Evolutionary conservation across 768 basidiomycete species (phyloP).

Genomic region (Infundibulicybe gibba): DNA sequence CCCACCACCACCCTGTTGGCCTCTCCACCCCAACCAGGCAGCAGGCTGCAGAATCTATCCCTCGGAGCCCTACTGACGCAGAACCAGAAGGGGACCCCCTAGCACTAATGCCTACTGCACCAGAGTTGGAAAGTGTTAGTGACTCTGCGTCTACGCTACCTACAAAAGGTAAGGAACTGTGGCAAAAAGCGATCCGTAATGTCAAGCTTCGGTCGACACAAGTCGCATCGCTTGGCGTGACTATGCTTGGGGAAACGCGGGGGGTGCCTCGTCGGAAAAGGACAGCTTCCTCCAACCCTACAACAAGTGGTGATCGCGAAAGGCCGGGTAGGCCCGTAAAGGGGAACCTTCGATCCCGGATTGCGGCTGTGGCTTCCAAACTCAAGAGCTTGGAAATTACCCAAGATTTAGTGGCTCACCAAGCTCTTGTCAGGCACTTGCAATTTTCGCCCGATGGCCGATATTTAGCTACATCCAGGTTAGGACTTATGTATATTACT

Average conservation of each 20-base stretch:
- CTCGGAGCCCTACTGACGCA: slow-evolving; percentile 14
- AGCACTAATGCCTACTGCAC: slow-evolving; percentile 8
- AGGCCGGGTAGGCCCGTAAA: slow-evolving; percentile 32
- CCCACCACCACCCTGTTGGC: slow-evolving; percentile 4
- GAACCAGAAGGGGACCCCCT: slow-evolving; percentile 13
- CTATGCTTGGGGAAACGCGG: slow-evolving; percentile 6
- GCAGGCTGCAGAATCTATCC: neutral
- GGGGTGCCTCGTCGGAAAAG: slow-evolving; percentile 26
- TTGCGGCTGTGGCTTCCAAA: slow-evolving; percentile 52
- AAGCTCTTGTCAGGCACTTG: slow-evolving; percentile 65
- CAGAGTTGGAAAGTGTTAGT: slow-evolving; percentile 15
- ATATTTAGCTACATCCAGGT: slow-evolving; percentile 73
- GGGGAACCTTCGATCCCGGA: slow-evolving; percentile 44
- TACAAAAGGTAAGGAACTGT: slow-evolving; percentile 34
- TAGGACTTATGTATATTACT: slow-evolving; percentile 5
- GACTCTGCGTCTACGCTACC: slow-evolving; percentile 10
- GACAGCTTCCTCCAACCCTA: slow-evolving; percentile 22
- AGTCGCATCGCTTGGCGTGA: slow-evolving; percentile 10
- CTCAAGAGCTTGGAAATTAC: slow-evolving; percentile 50
- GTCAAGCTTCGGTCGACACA: slow-evolving; percentile 38
- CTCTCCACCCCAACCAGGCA: slow-evolving; percentile 5
- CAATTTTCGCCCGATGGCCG: slow-evolving; percentile 77
- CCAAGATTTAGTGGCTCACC: slow-evolving; percentile 61
- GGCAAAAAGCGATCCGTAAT: slow-evolving; percentile 39
- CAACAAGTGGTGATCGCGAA: slow-evolving; percentile 20